A percentile compares a stretch with the other conserved stretches of the same genome.
These are phyloP conservation scores for Venturia nashicola DNA, from an alignment of 2,329 filamentous ascomycete species.

Conservation along the genomic window DNA sequence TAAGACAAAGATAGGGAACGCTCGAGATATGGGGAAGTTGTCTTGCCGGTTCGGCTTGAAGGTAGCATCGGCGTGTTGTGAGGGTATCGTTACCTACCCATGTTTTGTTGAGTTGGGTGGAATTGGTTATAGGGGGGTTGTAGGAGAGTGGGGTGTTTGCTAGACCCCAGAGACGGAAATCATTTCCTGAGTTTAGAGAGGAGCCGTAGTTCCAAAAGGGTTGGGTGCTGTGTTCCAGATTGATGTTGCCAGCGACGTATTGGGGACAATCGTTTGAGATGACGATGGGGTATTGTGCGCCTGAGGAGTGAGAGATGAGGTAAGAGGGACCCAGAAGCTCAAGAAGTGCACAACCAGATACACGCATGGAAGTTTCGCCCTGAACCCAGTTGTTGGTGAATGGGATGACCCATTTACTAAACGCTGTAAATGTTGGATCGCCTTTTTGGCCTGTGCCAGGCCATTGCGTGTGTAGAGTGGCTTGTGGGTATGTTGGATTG, in stretches of 20 bases:
- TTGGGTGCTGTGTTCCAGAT: conserved; percentile 34
- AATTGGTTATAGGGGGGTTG: conserved; percentile 19
- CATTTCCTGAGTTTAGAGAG: conserved; percentile 3
- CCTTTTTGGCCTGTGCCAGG: conserved; percentile 23
- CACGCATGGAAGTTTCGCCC: conserved; percentile 22
- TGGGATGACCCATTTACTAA: conserved; percentile 25
- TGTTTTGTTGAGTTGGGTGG: conserved; percentile 15
- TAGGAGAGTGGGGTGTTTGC: conserved; percentile 22
- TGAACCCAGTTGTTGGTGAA: conserved; percentile 19
- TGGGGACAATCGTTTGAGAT: conserved; percentile 37
- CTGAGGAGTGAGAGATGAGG: conserved; percentile 39
- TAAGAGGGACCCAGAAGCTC: conserved; percentile 29
- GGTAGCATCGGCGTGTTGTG: background rate
- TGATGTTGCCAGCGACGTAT: conserved; percentile 37
- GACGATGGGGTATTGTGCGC: conserved; percentile 34
- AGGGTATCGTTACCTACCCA: conserved; percentile 11
- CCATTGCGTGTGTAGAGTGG: conserved; percentile 32
- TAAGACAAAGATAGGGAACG: conserved; percentile 38
- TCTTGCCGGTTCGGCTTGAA: background rate
- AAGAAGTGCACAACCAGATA: conserved; percentile 31
- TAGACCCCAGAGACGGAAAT: conserved; percentile 22
- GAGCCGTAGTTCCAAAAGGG: conserved; percentile 6
- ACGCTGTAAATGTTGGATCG: conserved; percentile 37
- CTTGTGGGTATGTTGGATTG: conserved; percentile 30
- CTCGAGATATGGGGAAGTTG: conserved; percentile 21